These are phyloP conservation scores for Jaltomata sinuosa DNA, from an alignment of 257 asterid species.

Conservation along the genomic window DNA sequence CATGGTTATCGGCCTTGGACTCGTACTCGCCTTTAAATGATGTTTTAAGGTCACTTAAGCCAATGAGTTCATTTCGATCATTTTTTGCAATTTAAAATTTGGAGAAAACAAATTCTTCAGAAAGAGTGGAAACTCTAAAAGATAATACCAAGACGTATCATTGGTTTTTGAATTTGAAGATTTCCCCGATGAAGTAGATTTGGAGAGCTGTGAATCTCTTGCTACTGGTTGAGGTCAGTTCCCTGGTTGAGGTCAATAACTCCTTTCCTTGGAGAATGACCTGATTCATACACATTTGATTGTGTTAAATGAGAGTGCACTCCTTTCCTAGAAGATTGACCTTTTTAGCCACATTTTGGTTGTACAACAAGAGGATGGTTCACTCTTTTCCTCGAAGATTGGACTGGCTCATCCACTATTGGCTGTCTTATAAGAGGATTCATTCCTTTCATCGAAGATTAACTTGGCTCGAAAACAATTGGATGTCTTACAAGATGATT, in stretches of 20 bases:
- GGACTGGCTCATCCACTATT: too few relatives aligned
- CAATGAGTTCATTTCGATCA: constrained; percentile 53
- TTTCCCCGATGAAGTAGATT: not conserved
- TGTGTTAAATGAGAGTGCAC: too few relatives aligned
- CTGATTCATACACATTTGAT: not conserved
- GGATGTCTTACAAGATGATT: not conserved
- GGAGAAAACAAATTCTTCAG: not conserved
- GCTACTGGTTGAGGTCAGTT: not conserved
- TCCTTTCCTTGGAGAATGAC: not conserved
- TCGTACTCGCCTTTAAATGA: constrained; percentile 57
- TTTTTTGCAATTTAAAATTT: constrained; percentile 45
- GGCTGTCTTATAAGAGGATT: not conserved
- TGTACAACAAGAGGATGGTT: too few relatives aligned
- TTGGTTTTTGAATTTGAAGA: not conserved
- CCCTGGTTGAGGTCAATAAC: not conserved
- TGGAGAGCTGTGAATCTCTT: not conserved
- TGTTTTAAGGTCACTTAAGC: constrained; percentile 42
- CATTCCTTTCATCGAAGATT: too few relatives aligned
- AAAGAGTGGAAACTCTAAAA: not conserved
- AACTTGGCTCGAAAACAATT: too few relatives aligned
- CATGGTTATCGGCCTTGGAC: constrained; percentile 50
- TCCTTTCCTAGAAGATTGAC: too few relatives aligned
- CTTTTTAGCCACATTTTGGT: too few relatives aligned
- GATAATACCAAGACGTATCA: not conserved
- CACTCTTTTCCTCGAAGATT: too few relatives aligned